These are phyloP conservation scores for Ceratobasidium sp. DNA, from an alignment of 1,284 basidiomycete species.

Conservation along the genomic window DNA sequence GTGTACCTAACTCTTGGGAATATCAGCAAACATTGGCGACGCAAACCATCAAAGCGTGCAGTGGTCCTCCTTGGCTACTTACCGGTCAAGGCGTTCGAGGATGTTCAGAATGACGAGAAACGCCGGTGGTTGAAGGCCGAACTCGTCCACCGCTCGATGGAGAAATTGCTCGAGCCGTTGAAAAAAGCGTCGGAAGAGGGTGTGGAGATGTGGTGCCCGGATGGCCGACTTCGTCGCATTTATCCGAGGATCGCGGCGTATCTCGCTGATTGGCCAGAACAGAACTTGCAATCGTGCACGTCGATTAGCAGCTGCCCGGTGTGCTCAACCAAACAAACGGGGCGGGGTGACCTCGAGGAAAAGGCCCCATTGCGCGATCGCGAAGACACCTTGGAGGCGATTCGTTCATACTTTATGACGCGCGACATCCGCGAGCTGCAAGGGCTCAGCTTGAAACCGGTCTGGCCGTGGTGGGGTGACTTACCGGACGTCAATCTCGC, in stretches of 20 bases:
- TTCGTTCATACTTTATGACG: background rate
- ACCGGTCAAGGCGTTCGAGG: conserved; percentile 37
- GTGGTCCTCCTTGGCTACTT: conserved; percentile 43
- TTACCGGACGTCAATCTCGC: conserved; percentile 42
- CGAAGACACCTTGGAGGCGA: conserved; percentile 1
- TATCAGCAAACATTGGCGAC: background rate
- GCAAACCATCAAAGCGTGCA: conserved; percentile 31
- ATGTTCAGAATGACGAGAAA: conserved; percentile 6
- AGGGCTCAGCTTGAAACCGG: conserved; percentile 3
- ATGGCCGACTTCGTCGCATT: conserved; percentile 7
- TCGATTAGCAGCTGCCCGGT: conserved; percentile 23
- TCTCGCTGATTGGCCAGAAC: conserved; percentile 22
- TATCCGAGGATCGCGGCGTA: conserved; percentile 11
- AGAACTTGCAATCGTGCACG: conserved; percentile 14
- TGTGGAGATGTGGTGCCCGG: conserved; percentile 35
- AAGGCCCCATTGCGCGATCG: background rate
- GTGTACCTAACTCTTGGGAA: conserved; percentile 30
- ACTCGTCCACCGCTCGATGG: conserved; percentile 14
- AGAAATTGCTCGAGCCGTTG: conserved; percentile 5
- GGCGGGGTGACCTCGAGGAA: background rate
- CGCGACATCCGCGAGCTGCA: background rate
- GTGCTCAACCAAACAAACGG: background rate
- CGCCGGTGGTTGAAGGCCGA: conserved; percentile 7
- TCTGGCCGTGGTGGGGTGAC: conserved; percentile 40
- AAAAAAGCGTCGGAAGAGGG: background rate